Conservation (phyloP, 2,329 filamentous ascomycete genomes). For the Cladophialophora exuberans region DNA sequence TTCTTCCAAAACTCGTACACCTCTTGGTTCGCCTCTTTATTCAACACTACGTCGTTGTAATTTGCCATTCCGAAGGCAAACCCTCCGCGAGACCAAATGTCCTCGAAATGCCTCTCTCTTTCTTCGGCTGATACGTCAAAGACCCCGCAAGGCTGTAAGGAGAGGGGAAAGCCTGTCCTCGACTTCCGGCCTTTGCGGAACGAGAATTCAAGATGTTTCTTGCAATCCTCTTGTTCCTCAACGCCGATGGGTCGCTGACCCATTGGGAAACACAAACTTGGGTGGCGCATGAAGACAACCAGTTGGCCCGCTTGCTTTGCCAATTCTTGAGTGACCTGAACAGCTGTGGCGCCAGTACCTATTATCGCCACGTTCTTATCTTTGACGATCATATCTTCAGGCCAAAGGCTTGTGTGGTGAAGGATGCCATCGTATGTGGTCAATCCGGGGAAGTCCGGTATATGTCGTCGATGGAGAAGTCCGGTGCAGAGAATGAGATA, state of each 20-base stretch:
- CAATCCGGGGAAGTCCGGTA: conserved; percentile 64
- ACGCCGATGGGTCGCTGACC: conserved; percentile 50
- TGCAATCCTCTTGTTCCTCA: conserved; percentile 56
- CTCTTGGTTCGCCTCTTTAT: conserved; percentile 53
- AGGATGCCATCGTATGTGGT: conserved; percentile 62
- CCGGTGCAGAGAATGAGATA: conserved; percentile 37
- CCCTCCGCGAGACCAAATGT: conserved; percentile 55
- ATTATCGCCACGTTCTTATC: conserved; percentile 66
- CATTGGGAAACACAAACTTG: conserved; percentile 68
- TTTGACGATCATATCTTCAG: conserved; percentile 57
- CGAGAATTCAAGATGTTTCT: conserved; percentile 53
- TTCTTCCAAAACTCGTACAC: conserved; percentile 61
- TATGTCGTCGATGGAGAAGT: conserved; percentile 52
- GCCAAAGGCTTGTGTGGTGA: conserved; percentile 65
- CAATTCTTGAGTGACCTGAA: conserved; percentile 66
- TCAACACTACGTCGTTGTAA: conserved; percentile 56
- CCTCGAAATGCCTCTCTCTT: conserved; percentile 52
- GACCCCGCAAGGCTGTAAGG: conserved; percentile 51
- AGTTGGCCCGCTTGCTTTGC: conserved; percentile 57
- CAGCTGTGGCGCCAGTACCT: conserved; percentile 66
- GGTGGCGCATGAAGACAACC: conserved; percentile 63
- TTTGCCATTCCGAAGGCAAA: conserved; percentile 56
- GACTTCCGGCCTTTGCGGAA: conserved; percentile 56
- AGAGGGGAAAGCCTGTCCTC: conserved; percentile 64
- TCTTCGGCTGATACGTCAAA: conserved; percentile 24